Base-by-base conservation (phyloP, 768 basidiomycete species). In the Dacryopinax spathularia region DNA sequence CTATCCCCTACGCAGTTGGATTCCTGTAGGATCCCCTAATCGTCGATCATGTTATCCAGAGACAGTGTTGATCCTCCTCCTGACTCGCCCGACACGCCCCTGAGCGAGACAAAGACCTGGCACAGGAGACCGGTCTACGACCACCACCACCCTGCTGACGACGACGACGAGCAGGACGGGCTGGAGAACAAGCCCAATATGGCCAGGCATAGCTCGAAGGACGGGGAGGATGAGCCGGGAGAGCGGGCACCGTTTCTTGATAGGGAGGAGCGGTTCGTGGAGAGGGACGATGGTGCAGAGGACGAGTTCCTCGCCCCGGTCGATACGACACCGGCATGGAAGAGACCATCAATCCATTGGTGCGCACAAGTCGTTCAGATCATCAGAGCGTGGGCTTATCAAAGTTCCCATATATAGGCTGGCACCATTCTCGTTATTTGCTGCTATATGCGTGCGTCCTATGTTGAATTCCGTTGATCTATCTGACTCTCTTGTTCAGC, bases 371-470 rank as follows among this genome's bases (percentile, higher is more conserved):
- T 29, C 48, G 9, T n/a, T n/a, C n/a, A n/a, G n/a, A n/a, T 27
- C 22, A 9, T 22, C 48, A 3, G 12, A 15, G 31, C 5, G 7
- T 56, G 25, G 25, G 25, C 10, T 31, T 56, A 31, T 31, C 31
- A 29, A 56, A 3, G 9, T 29, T 5, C 31, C 13, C 36, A 37
- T 37, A 37, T 48, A 33, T 65, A 88, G 88, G 87, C 76, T 89
- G 39, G 82, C 87, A 44, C 88, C 88, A 1, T 83, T 89, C 41
- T 84, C 84, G 4, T 72, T 90, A 36, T 73, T 79, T 12, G 80
- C 83, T 61, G 83, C 85, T 29, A 78, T 89, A 70, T 82, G 85
- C 69, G 88, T 88, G 59, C 65, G 63, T 33, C 33, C 31, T 34
- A 16, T 34, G 60, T 22, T 41, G 36, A 61, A 2, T 18, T 56